Conservation (phyloP, 2,329 filamentous ascomycete species). For the Aspergillus sp. region DNA sequence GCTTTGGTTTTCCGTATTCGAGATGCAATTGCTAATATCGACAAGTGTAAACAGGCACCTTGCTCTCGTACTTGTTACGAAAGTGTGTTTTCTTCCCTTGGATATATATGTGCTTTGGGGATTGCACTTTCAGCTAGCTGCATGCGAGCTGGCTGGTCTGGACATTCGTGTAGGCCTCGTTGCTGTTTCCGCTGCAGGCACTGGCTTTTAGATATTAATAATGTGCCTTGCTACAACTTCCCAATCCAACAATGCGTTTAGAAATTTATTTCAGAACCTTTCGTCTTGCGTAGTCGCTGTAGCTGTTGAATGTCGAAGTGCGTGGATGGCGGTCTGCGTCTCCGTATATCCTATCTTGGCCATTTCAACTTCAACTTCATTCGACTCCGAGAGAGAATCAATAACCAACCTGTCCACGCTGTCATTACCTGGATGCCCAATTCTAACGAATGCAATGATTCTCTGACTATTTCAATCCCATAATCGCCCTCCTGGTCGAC, state of each 20-base stretch:
- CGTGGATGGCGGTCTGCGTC: constrained; percentile 4
- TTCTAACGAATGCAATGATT: neutral
- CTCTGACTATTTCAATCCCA: neutral
- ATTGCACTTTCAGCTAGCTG: too few relatives aligned
- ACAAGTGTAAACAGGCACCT: too few relatives aligned
- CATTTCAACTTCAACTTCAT: neutral
- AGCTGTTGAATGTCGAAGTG: constrained; percentile 2
- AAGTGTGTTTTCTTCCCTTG: too few relatives aligned
- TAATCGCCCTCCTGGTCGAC: neutral
- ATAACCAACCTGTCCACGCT: neutral
- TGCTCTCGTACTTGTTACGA: too few relatives aligned
- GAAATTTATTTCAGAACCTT: neutral
- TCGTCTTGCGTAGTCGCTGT: neutral
- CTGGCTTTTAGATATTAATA: neutral
- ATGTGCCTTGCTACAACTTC: neutral
- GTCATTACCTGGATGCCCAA: too few relatives aligned
- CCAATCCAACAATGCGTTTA: neutral
- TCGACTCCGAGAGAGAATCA: neutral
- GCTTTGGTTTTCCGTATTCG: too few relatives aligned
- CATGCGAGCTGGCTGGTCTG: too few relatives aligned
- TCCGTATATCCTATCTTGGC: constrained; percentile 5
- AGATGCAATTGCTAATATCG: too few relatives aligned
- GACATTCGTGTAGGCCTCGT: too few relatives aligned
- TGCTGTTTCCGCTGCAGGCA: too few relatives aligned
- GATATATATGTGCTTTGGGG: too few relatives aligned